These are phyloP conservation scores for Ophiostoma piceae DNA, from an alignment of 2,329 filamentous ascomycete genomes.

Conservation along the genomic window DNA sequence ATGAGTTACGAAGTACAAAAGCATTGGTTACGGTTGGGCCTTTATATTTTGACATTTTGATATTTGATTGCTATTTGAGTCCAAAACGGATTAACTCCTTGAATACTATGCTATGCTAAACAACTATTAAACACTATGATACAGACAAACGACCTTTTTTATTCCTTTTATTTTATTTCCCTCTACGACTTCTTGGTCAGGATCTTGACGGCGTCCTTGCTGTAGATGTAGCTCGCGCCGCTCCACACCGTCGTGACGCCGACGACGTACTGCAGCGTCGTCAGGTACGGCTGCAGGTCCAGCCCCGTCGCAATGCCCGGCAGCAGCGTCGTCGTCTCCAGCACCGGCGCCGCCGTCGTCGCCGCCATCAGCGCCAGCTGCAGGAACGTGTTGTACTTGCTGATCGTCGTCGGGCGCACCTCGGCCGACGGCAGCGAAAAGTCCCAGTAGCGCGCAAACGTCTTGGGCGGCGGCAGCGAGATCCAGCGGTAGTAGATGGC, in stretches of 20 bases:
- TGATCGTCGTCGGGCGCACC: conserved; percentile 75
- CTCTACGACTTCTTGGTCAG: conserved; percentile 39
- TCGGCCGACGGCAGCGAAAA: conserved; percentile 86
- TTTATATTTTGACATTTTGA: neutral
- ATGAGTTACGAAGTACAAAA: conserved; percentile 15
- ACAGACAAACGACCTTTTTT: conserved; percentile 11
- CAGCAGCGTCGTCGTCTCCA: conserved; percentile 35
- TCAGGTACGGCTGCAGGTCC: conserved; percentile 51
- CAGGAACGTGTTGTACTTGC: conserved; percentile 89
- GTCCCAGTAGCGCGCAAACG: conserved; percentile 90
- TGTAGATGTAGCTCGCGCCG: conserved; percentile 84
- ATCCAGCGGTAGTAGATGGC: conserved; percentile 97
- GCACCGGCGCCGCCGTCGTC: conserved; percentile 72
- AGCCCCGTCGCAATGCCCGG: conserved; percentile 34
- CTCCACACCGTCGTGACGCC: conserved; percentile 90
- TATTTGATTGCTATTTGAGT: neutral
- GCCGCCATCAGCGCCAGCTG: conserved; percentile 82
- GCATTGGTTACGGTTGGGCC: conserved; percentile 10
- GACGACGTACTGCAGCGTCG: conserved; percentile 66
- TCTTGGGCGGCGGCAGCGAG: conserved; percentile 87
- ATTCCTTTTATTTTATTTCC: neutral
- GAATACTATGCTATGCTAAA: neutral
- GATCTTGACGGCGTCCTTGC: conserved; percentile 88
- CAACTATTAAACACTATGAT: conserved; percentile 14
- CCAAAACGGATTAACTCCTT: neutral